These are phyloP conservation scores for Paracoccidioides brasiliensis DNA, from an alignment of 2,329 filamentous ascomycete genomes.

Conservation along the genomic window DNA sequence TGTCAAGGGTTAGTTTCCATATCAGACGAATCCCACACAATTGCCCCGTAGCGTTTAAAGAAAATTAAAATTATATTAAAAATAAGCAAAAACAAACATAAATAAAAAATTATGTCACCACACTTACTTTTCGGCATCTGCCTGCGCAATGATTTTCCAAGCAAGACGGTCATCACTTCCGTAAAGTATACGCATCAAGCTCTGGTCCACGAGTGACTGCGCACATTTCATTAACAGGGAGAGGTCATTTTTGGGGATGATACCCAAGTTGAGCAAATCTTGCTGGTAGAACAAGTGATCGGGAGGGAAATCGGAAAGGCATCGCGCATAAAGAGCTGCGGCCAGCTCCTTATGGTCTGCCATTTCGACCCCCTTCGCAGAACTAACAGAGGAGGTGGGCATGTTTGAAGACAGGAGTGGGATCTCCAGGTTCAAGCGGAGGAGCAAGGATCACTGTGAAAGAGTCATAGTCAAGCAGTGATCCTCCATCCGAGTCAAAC, in stretches of 20 bases:
- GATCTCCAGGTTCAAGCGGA: background rate
- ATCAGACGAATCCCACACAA: no score
- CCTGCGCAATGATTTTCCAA: conserved; percentile 36
- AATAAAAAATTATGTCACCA: background rate
- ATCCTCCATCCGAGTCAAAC: conserved; percentile 1
- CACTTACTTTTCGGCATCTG: conserved; percentile 37
- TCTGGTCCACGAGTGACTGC: conserved; percentile 33
- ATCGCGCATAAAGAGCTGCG: conserved; percentile 34
- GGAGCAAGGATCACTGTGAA: conserved; percentile 20
- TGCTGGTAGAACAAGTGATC: conserved; percentile 36
- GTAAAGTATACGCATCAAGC: conserved; percentile 34
- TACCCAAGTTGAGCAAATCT: conserved; percentile 30
- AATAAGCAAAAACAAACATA: no score
- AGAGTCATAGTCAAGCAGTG: conserved; percentile 21
- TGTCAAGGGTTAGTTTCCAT: conserved; percentile 6
- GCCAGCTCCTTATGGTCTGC: conserved; percentile 27
- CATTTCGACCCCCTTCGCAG: conserved; percentile 9
- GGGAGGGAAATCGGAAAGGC: conserved; percentile 25
- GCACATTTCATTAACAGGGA: conserved; percentile 31
- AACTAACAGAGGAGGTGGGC: conserved; percentile 21
- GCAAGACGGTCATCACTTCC: conserved; percentile 31
- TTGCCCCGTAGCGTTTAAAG: no score
- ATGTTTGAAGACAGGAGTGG: conserved; percentile 4
- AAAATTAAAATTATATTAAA: no score
- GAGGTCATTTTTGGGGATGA: conserved; percentile 33